phyloP scores from a whole-genome alignment of 2,329 filamentous ascomycete species.

The Botrytis paeoniae region DNA sequence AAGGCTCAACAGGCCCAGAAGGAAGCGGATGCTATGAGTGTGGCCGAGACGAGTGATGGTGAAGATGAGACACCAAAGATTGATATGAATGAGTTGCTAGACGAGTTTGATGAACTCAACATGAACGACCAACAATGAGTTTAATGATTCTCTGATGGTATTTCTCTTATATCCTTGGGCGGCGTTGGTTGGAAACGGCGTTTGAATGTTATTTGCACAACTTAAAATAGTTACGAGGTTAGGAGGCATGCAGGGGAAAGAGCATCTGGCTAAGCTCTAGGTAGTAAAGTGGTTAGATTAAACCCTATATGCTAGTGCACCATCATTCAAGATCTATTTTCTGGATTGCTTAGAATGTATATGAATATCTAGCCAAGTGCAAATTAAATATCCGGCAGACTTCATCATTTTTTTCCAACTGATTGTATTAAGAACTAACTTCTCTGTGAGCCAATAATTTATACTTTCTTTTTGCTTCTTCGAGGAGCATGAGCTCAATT shows the following conservation, averaged over 20 bases:
- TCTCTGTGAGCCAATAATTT: neutral
- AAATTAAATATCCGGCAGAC: neutral
- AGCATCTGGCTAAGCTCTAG: neutral
- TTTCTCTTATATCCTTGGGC: conserved; percentile 18
- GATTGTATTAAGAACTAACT: neutral
- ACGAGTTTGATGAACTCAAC: conserved; percentile 88
- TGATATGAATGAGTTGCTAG: conserved; percentile 77
- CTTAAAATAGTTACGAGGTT: conserved; percentile 8
- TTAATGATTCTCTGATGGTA: conserved; percentile 11
- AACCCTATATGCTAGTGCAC: neutral
- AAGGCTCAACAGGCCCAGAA: conserved; percentile 53
- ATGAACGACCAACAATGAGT: conserved; percentile 43
- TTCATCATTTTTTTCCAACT: neutral
- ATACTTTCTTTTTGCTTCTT: neutral
- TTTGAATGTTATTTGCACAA: conserved; percentile 12
- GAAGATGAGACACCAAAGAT: conserved; percentile 67
- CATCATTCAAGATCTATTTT: neutral
- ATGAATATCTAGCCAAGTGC: neutral
- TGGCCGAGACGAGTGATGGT: conserved; percentile 59
- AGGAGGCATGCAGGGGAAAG: neutral
- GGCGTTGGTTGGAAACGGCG: conserved; percentile 16
- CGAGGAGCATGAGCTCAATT: neutral
- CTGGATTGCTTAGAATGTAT: neutral
- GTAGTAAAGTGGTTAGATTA: neutral
- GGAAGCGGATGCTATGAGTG: conserved; percentile 64